These are phyloP conservation scores for Polytolypa hystricis DNA, from an alignment of 2,329 filamentous ascomycete genomes.

Conservation along the genomic window DNA sequence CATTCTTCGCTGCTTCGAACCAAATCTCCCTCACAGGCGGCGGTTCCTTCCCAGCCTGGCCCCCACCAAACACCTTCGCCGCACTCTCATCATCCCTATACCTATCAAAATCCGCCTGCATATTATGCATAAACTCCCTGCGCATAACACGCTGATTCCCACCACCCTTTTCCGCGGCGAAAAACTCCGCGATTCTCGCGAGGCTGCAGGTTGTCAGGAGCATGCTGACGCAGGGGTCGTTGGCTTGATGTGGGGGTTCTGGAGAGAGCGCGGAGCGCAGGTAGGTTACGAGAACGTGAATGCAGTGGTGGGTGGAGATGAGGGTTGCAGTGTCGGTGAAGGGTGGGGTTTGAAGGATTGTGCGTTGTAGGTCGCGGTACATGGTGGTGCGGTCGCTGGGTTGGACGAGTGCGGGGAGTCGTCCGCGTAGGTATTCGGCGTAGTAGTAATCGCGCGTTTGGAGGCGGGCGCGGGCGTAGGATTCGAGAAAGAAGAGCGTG, in stretches of 20 bases:
- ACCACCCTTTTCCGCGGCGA: constrained; percentile 34
- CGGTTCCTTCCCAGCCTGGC: constrained; percentile 18
- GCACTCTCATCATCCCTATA: constrained; percentile 29
- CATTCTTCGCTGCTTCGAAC: constrained; percentile 26
- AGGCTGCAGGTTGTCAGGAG: constrained; percentile 31
- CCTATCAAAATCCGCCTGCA: constrained; percentile 27
- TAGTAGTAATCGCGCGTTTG: constrained; percentile 28
- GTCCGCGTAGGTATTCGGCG: constrained; percentile 28
- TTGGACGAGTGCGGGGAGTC: constrained; percentile 26
- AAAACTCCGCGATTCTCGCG: constrained; percentile 29
- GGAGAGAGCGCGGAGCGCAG: constrained; percentile 27
- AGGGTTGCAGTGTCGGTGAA: constrained; percentile 30
- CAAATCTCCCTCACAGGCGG: constrained; percentile 26
- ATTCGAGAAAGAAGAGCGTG: constrained; percentile 30
- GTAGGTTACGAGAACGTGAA: constrained; percentile 29
- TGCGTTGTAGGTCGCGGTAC: constrained; percentile 26
- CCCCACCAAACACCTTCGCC: constrained; percentile 25
- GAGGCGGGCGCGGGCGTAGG: constrained; percentile 27
- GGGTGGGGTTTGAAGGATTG: constrained; percentile 29
- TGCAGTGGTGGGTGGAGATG: constrained; percentile 32
- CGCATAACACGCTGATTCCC: constrained; percentile 30
- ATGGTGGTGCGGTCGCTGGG: constrained; percentile 23
- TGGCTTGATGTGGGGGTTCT: constrained; percentile 18
- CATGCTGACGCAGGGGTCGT: constrained; percentile 32
- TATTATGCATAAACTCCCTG: constrained; percentile 34